Evolutionary conservation across 495 filamentous ascomycete species (phyloP).

Genomic region (Penicillium flavigenum): DNA sequence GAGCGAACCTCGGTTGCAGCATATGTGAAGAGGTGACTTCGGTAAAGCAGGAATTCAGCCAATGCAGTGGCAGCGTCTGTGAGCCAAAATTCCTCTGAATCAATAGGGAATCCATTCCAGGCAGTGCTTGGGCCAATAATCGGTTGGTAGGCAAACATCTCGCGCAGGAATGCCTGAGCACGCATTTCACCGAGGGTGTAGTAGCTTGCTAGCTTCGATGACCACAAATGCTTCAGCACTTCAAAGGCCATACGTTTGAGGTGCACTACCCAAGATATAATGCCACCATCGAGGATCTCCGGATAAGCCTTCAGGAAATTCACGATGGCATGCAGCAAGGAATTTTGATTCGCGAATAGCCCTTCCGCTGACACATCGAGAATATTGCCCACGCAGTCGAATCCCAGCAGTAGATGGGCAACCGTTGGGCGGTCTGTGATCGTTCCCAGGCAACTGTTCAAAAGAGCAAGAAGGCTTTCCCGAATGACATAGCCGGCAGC

Average conservation of each 20-base stretch:
- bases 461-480: slow-evolving; percentile 72
- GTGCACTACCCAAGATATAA: slow-evolving; percentile 68
- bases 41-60: slow-evolving; percentile 69
- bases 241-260: slow-evolving; percentile 75
- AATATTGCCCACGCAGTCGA: slow-evolving; percentile 65
- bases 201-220: slow-evolving; percentile 71
- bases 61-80: slow-evolving; percentile 61
- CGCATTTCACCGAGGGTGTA: slow-evolving; percentile 77
- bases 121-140: slow-evolving; percentile 59
- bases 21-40: slow-evolving; percentile 77
- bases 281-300: slow-evolving; percentile 55
- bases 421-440: slow-evolving; percentile 73
- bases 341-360: slow-evolving; percentile 62
- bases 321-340: slow-evolving; percentile 81
- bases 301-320: slow-evolving; percentile 62
- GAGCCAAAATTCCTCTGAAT: slow-evolving; percentile 61
- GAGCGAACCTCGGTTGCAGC: slow-evolving; percentile 78
- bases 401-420: slow-evolving; percentile 88
- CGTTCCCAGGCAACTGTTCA: slow-evolving; percentile 72
- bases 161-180: slow-evolving; percentile 68
- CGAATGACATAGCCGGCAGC: slow-evolving; percentile 73
- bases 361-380: slow-evolving; percentile 63
- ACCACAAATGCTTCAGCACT: slow-evolving; percentile 78
- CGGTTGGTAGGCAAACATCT: slow-evolving; percentile 62
- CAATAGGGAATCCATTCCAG: slow-evolving; percentile 65